These are phyloP conservation scores for Jamesozyma piceae DNA, from an alignment of 805 yeast genomes.

Conservation along the genomic window DNA sequence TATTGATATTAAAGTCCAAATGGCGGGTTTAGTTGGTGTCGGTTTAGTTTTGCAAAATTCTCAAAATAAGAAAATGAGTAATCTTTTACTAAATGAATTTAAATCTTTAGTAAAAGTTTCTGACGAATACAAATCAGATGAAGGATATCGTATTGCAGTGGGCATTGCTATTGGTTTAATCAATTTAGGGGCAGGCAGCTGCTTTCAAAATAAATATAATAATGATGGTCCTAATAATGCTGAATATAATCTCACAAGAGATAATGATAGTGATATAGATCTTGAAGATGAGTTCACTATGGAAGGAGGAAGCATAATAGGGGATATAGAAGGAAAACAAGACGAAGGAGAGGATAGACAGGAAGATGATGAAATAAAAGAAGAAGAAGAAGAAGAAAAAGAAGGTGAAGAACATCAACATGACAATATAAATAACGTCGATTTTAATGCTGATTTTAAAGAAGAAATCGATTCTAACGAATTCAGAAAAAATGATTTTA, in stretches of 20 bases:
- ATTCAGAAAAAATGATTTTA: neutral
- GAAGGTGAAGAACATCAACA: no score
- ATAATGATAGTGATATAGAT: neutral
- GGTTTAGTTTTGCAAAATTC: conserved; percentile 74
- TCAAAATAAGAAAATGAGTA: conserved; percentile 81
- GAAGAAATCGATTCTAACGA: no score
- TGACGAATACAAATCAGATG: conserved; percentile 51
- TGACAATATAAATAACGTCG: neutral
- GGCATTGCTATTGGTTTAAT: conserved; percentile 83
- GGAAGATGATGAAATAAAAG: neutral
- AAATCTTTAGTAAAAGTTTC: conserved; percentile 40
- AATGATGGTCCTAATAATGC: neutral
- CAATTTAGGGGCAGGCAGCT: conserved; percentile 61
- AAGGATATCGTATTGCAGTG: conserved; percentile 77
- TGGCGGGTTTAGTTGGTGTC: conserved; percentile 85
- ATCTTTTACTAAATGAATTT: conserved; percentile 62
- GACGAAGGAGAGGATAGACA: conserved; percentile 4
- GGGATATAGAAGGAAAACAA: no score
- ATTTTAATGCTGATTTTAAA: neutral
- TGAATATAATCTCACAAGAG: neutral
- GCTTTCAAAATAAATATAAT: neutral
- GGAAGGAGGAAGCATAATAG: conserved; percentile 2
- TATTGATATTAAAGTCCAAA: conserved; percentile 72
- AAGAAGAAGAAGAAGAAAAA: neutral
- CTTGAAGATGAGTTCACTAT: neutral